A percentile compares a stretch with the other conserved stretches of the same genome.
phyloP scores from a whole-genome alignment of 345 rosid species.

The Acer saccharum region DNA sequence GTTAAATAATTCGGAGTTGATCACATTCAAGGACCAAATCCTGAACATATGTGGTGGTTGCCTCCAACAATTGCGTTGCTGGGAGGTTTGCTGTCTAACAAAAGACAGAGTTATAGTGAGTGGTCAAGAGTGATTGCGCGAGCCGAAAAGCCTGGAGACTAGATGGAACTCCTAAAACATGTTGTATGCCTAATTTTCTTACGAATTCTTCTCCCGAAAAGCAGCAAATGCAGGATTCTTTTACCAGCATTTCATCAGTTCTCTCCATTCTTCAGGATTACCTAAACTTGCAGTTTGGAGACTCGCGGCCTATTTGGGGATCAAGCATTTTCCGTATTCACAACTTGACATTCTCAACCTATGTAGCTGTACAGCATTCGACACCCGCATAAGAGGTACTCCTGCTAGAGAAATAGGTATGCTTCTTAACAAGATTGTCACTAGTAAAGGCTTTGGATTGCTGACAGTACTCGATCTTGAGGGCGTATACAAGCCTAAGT shows the following conservation, averaged over 20 bases:
- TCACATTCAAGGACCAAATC: too few relatives aligned
- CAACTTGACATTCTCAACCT: background rate
- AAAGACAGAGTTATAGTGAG: background rate
- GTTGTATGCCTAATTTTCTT: constrained; percentile 15
- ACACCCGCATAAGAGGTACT: background rate
- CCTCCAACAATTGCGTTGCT: too few relatives aligned
- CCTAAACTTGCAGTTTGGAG: constrained; percentile 8
- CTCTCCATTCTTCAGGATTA: background rate
- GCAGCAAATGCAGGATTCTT: constrained; percentile 26
- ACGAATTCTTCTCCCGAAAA: constrained; percentile 15
- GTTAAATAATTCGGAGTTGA: too few relatives aligned
- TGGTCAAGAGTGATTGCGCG: background rate
- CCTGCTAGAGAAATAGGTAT: background rate
- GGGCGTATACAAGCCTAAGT: constrained; percentile 26
- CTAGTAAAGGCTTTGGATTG: constrained; percentile 16
- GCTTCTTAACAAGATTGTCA: constrained; percentile 13
- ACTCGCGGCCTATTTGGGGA: constrained; percentile 17
- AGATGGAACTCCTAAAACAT: constrained; percentile 39
- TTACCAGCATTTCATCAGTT: constrained; percentile 12
- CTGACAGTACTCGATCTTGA: constrained; percentile 31
- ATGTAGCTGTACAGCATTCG: background rate
- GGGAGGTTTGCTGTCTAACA: too few relatives aligned
- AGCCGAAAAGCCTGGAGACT: background rate
- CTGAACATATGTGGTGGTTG: too few relatives aligned
- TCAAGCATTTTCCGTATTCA: background rate